Evolutionary conservation across 345 rosid genomes (phyloP), one percentile per base, ranked within the genome.

Genomic region (Euphorbia pulcherrima): DNA sequence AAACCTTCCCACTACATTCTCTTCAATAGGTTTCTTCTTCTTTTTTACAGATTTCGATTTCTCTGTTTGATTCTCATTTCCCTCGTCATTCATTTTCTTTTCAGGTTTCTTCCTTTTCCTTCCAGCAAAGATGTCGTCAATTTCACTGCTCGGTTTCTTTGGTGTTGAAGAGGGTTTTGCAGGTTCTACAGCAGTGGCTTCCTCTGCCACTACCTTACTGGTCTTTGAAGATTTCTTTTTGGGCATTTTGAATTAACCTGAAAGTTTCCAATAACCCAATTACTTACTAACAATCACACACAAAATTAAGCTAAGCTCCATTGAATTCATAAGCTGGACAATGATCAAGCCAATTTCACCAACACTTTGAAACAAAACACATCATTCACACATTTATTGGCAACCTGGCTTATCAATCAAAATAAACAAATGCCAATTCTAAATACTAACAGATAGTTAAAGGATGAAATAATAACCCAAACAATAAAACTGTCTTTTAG

Each of bases 91-190:
- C 3, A 2, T 33, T 33, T 33, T 33, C 37, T 2, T 60, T 37
- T 56, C 83, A 20, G 74, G 65, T 28, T 74, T 79, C 81, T 74
- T 78, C 81, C 76, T 76, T 68, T 81, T 78, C 65, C 78, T 81
- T 44, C 70, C 82, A 37, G 64, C 60, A 56, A 85, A 85, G 47
- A 83, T 85, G 0, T 79, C 80, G 28, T 83, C 87, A 60, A 83
- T 85, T 75, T 80, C 86, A 35, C 23, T 70, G 23, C 63, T 35
- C 10, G 55, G 13, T 9, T 63, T 63, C 24, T 46, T 63, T 1
- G 23, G 21, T 5, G 37, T 63, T 47, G 55, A 41, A 13, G 53
- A 23, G 33, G 33, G 55, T 26, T 46, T 63, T 63, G n/a, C 35
- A 18, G 55, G 24, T 46, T 8, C 26, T 24, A 41, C 6, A 40